These are phyloP conservation scores for Volvariella volvacea DNA, from an alignment of 1,284 basidiomycete species.

Conservation along the genomic window DNA sequence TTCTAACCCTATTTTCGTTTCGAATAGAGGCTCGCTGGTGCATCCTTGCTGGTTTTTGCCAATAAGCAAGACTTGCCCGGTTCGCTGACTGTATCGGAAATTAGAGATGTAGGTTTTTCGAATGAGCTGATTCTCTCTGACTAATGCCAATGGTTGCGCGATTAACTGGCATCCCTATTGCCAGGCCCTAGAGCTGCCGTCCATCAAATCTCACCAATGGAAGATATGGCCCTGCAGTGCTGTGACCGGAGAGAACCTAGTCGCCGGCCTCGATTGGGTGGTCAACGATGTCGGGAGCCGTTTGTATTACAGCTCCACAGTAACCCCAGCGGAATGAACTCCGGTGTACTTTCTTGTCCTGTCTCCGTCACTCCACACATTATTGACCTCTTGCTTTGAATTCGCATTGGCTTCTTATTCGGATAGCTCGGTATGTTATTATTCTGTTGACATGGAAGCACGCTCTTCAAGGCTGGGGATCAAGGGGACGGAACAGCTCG, in stretches of 20 bases:
- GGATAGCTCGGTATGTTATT: conserved; percentile 1
- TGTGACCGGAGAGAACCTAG: conserved; percentile 79
- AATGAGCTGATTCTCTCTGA: conserved; percentile 9
- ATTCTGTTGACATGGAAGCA: too few relatives aligned
- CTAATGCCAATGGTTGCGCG: conserved; percentile 6
- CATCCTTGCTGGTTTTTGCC: conserved; percentile 94
- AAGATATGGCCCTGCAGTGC: conserved; percentile 90
- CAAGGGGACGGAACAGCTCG: too few relatives aligned
- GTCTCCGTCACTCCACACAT: neutral
- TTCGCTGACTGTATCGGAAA: conserved; percentile 78
- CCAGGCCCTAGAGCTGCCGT: conserved; percentile 70
- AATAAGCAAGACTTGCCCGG: conserved; percentile 97
- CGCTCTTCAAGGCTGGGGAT: too few relatives aligned
- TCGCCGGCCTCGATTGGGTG: conserved; percentile 91
- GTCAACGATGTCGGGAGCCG: conserved; percentile 84
- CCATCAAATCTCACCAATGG: conserved; percentile 87
- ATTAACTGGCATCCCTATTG: conserved; percentile 9
- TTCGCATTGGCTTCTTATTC: too few relatives aligned
- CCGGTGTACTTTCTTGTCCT: conserved; percentile 1
- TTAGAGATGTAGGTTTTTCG: conserved; percentile 61
- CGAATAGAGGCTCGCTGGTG: conserved; percentile 80
- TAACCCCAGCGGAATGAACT: conserved; percentile 9
- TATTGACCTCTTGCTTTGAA: too few relatives aligned
- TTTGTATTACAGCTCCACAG: conserved; percentile 57
- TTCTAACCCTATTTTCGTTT: conserved; percentile 10